phyloP scores from a whole-genome alignment of 768 basidiomycete species.

The Boletus barrowsii region DNA sequence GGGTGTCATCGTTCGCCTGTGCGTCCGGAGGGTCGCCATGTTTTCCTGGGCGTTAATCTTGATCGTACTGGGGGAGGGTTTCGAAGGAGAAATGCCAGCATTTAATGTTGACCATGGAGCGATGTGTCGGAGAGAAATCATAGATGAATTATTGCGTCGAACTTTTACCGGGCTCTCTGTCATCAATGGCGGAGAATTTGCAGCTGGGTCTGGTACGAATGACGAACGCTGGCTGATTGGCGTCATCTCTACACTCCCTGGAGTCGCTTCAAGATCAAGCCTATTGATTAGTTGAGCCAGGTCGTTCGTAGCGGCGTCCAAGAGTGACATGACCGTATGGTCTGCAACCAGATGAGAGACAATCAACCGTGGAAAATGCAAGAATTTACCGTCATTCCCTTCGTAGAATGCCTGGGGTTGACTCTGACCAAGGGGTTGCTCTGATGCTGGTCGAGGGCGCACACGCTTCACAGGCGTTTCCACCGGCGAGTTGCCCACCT shows the following conservation, averaged over 20 bases:
- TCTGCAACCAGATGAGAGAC: conserved; percentile 14
- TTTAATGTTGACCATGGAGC: conserved; percentile 58
- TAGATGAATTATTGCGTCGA: conserved; percentile 38
- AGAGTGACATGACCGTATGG: conserved; percentile 58
- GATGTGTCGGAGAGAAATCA: conserved; percentile 53
- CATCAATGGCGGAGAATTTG: conserved; percentile 29
- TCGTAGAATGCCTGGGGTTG: conserved; percentile 49
- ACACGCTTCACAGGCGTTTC: conserved; percentile 40
- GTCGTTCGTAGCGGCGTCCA: conserved; percentile 81
- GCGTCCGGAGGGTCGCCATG: conserved; percentile 28
- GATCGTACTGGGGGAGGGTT: conserved; percentile 23
- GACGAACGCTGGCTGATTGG: conserved; percentile 35
- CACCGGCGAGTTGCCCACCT: neutral
- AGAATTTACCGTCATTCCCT: conserved; percentile 42
- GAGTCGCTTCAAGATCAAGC: conserved; percentile 81
- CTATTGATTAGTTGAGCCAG: conserved; percentile 73
- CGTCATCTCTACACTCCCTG: conserved; percentile 48
- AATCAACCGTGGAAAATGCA: neutral
- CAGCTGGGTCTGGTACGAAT: conserved; percentile 13
- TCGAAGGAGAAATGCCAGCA: conserved; percentile 37
- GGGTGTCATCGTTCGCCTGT: conserved; percentile 57
- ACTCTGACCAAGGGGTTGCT: conserved; percentile 51
- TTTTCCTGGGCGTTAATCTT: conserved; percentile 27
- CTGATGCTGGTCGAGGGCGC: conserved; percentile 59
- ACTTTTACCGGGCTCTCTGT: conserved; percentile 37